phyloP scores from a whole-genome alignment of 2,329 filamentous ascomycete genomes.

The Hymenoscyphus linearis region DNA sequence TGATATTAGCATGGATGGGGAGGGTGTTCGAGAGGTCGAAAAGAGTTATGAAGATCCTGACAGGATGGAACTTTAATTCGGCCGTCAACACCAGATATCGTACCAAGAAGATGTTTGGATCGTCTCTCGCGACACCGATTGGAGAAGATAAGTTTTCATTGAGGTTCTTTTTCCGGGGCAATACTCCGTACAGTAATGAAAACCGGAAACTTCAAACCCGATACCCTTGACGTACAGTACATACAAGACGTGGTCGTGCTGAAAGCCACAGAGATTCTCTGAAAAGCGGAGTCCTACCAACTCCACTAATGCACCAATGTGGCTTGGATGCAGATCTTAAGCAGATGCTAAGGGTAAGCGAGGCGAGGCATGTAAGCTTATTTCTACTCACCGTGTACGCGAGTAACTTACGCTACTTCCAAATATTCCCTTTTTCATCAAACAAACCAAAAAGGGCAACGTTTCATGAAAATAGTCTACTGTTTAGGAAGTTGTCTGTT shows the following conservation, averaged over 20 bases:
- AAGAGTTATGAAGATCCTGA: constrained; percentile 8
- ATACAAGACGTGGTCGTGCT: neutral
- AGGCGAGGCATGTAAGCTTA: neutral
- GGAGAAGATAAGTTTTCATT: neutral
- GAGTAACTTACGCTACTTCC: no score
- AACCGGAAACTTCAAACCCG: neutral
- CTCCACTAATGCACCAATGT: neutral
- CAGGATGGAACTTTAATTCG: constrained; percentile 16
- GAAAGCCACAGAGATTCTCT: neutral
- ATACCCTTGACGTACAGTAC: neutral
- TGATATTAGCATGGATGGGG: constrained; percentile 15
- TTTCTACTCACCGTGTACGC: neutral
- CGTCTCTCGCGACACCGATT: no score
- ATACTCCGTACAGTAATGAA: no score
- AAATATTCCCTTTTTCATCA: neutral
- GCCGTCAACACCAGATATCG: neutral
- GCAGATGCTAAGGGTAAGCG: neutral
- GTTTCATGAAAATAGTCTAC: constrained; percentile 6
- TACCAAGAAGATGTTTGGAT: neutral
- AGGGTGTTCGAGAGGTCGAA: neutral
- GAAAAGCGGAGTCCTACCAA: neutral
- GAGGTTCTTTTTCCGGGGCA: no score
- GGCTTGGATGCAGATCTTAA: neutral
- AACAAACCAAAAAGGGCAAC: neutral
- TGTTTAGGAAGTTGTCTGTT: constrained; percentile 6